phyloP scores from a whole-genome alignment of 2,329 filamentous ascomycete species.

The Penicillium janthinellum region DNA sequence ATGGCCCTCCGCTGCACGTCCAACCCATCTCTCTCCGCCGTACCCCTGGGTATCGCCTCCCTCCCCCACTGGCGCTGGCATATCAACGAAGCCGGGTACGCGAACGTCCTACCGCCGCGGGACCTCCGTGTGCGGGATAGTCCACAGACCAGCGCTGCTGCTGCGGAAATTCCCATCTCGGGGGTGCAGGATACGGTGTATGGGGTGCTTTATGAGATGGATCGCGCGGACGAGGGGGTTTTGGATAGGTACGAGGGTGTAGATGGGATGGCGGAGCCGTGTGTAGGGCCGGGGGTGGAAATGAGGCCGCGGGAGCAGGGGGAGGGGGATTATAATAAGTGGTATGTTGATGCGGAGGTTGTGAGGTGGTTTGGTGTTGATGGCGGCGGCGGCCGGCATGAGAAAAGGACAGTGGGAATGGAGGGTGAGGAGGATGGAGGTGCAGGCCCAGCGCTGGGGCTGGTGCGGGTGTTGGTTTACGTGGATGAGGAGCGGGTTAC shows the following conservation, averaged over 20 bases:
- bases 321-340: constrained; percentile 41
- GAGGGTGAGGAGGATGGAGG: too few relatives aligned
- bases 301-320: constrained; percentile 37
- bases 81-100: constrained; percentile 46
- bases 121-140: constrained; percentile 22
- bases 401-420: too few relatives aligned
- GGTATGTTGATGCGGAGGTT: constrained; percentile 36
- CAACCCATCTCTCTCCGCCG: constrained; percentile 35
- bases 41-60: constrained; percentile 42
- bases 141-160: constrained; percentile 19
- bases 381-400: too few relatives aligned
- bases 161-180: constrained; percentile 24
- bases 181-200: constrained; percentile 36
- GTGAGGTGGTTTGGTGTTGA: constrained; percentile 30
- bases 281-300: background rate
- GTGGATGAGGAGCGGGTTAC: constrained; percentile 44
- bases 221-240: constrained; percentile 36
- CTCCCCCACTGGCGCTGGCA: constrained; percentile 45
- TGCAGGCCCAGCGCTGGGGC: constrained; percentile 2
- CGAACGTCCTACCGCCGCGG: constrained; percentile 41
- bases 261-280: constrained; percentile 23
- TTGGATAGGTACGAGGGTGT: constrained; percentile 46
- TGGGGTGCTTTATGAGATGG: constrained; percentile 47
- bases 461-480: constrained; percentile 39
- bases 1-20: constrained; percentile 42